Base-by-base conservation (phyloP, 345 rosid species). In the Eutrema yunnanense region DNA sequence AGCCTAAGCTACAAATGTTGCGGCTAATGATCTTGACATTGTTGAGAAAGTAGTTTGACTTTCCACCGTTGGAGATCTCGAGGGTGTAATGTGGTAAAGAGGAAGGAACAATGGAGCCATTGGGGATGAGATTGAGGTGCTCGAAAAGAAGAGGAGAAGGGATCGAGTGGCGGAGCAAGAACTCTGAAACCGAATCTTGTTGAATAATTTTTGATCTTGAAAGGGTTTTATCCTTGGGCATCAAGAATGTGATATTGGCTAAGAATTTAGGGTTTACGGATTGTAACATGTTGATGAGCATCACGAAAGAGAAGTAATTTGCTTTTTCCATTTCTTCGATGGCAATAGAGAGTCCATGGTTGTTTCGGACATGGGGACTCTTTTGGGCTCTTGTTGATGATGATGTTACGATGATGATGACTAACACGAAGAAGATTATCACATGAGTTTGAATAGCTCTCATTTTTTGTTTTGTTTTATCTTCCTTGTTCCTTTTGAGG, bases 301-400 rank as follows among this genome's bases (percentile, higher is more conserved):
- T 83, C 41, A 84, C 88, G 43, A 87, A 90, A 49, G 89, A 80
- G 81, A 84, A 90, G 76, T 87, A 87, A 40, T 82, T 79, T 6
- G 98, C 98, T 27, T 52, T 81, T 54, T 74, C 81, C 96, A 93
- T 93, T 80, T 93, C 98, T 57, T 82, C 77, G 2, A 70, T 83
- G 38, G 97, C 97, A 0, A 78, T 46, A 0, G 70, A 42, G 7
- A 88, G 88, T 13, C 80, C 87, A 13, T 69, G 79, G 70, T 66
- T 73, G 52, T 73, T 38, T 11, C 1, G 69, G 10, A 48, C 13
- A 41, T 49, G 48, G 56, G 55, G 13, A 70, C 52, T 62, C 4
- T 54, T 41, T 8, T 84, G 73, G 6, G 59, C 66, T 59, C 69
- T 43, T 26, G 78, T 54, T 11, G 79, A 50, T 26, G 79, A 50